These are phyloP conservation scores for Fusarium oligoseptatum DNA, from an alignment of 2,329 filamentous ascomycete species.

Conservation along the genomic window DNA sequence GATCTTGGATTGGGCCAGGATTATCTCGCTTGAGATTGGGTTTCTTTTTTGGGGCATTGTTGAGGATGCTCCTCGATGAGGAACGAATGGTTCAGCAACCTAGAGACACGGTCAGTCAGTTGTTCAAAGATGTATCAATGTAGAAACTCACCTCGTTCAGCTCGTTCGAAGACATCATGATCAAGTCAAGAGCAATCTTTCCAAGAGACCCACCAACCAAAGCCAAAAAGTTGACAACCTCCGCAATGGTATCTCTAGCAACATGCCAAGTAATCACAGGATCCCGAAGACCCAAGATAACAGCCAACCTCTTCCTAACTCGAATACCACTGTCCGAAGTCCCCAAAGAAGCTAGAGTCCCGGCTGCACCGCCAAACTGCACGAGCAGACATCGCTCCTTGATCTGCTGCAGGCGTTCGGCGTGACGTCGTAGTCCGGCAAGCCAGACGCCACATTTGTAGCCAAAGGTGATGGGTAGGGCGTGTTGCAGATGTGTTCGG, in stretches of 20 bases:
- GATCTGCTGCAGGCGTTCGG: slow-evolving; percentile 62
- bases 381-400: slow-evolving; percentile 62
- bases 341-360: slow-evolving; percentile 67
- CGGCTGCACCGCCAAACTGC: slow-evolving; percentile 69
- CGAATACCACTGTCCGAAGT: slow-evolving; percentile 60
- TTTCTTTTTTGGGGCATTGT: slow-evolving; percentile 73
- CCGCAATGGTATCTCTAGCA: slow-evolving; percentile 65
- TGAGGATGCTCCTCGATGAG: slow-evolving; percentile 65
- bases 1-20: slow-evolving; percentile 68
- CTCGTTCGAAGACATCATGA: slow-evolving; percentile 71
- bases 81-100: slow-evolving; percentile 61
- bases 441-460: slow-evolving; percentile 70
- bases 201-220: slow-evolving; percentile 66
- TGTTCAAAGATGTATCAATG: slow-evolving; percentile 61
- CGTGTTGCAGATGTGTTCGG: slow-evolving; percentile 69
- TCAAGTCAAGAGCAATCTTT: slow-evolving; percentile 68
- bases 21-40: slow-evolving; percentile 69
- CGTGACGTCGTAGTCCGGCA: slow-evolving; percentile 62
- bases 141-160: slow-evolving; percentile 57
- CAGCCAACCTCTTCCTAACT: slow-evolving; percentile 63
- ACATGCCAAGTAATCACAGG: slow-evolving; percentile 70
- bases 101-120: slow-evolving; percentile 66
- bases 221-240: slow-evolving; percentile 66
- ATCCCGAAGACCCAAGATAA: slow-evolving; percentile 61
- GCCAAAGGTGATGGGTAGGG: slow-evolving; percentile 68